These are phyloP conservation scores for Tetragonia tetragonoides DNA, from an alignment of 148 eudicot species.

Conservation along the genomic window DNA sequence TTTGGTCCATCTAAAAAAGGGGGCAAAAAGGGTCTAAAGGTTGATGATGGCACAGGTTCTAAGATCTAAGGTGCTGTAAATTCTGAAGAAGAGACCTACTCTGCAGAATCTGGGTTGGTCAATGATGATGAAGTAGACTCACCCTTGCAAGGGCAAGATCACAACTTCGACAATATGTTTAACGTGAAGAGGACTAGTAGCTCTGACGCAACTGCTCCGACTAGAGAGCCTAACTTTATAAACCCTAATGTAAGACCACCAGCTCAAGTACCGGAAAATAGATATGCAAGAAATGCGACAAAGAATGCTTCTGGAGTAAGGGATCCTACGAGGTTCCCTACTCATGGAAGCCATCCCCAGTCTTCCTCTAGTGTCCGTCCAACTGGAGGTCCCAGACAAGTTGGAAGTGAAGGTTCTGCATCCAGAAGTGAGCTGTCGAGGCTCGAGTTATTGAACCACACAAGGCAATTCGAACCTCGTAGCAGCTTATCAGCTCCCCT, in stretches of 20 bases:
- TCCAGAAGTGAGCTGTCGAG: neutral
- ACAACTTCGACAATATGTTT: constrained; percentile 23
- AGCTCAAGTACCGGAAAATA: constrained; percentile 31
- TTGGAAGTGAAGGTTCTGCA: constrained; percentile 10
- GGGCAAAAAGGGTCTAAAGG: constrained; percentile 39
- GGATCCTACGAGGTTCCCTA: constrained; percentile 21
- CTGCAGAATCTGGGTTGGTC: constrained; percentile 30
- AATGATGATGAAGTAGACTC: constrained; percentile 25
- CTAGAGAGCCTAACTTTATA: constrained; percentile 18
- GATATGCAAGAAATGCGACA: constrained; percentile 37
- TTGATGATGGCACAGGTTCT: constrained; percentile 15
- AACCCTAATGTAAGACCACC: constrained; percentile 22
- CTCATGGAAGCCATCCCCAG: constrained; percentile 20
- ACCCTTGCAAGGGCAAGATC: constrained; percentile 15
- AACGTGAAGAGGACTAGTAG: constrained; percentile 10
- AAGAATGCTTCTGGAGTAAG: constrained; percentile 18
- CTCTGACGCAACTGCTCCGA: neutral
- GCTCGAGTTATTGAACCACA: constrained; percentile 9
- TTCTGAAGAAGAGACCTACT: constrained; percentile 16
- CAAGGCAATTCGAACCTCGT: constrained; percentile 13
- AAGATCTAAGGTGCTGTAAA: constrained; percentile 14
- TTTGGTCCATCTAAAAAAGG: constrained; percentile 72
- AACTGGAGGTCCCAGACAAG: constrained; percentile 13
- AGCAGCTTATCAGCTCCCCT: constrained; percentile 8
- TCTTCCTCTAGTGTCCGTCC: constrained; percentile 1